Base-by-base conservation (phyloP, 2,329 filamentous ascomycete species). In the Tolypocladium endophyticum region DNA sequence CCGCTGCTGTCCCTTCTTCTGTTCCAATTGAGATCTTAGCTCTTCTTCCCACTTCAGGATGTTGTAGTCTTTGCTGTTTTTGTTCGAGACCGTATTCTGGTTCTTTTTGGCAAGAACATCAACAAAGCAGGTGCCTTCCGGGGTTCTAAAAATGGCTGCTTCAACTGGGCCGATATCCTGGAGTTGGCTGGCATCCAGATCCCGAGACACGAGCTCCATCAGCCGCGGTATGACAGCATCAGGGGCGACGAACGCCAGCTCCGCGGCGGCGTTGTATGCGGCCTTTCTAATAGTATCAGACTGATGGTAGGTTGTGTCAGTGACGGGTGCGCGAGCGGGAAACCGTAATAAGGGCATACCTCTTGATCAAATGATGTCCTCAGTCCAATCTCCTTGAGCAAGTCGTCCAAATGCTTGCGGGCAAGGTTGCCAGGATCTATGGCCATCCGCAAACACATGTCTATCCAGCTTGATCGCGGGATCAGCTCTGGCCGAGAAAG, bases 11-110 rank as follows among this genome's bases (percentile, higher is more conserved):
- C 93, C 93, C 73, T 93, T 96, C 78, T 97, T 99, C 70, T 90
- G 82, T n/a, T 92, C 92, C 47, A 99, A 76, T 67, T 97, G 91
- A 45, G 85, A 82, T 60, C 92, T 83, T 9, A 99, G 80, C 64
- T 99, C 94, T 71, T 93, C 89, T 73, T 99, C 94, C 94, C 95
- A 99, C 73, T 96, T 97, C 47, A 97, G 75, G 1, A 91, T 95
- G 67, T 99, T 91, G 67, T 97, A 96, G 71, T 97, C 94, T 72
- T 96, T 97, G 56, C 85, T 87, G 68, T 91, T 96, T 76, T 96
- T 97, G 74, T 92, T 88, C 3, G 91, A 86, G 2, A 88, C 76
- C 43, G 80, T 77, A 62, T 84, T 84, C 61, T 85, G 84, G 1
- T 86, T 78, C 71, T 96, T 96, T 70, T 90, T 92, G 39, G 88